Evolutionary conservation across 202 grass and related monocot genomes (phyloP), one percentile per base, ranked within the genome.

Genomic region (Alloteropsis angusta): DNA sequence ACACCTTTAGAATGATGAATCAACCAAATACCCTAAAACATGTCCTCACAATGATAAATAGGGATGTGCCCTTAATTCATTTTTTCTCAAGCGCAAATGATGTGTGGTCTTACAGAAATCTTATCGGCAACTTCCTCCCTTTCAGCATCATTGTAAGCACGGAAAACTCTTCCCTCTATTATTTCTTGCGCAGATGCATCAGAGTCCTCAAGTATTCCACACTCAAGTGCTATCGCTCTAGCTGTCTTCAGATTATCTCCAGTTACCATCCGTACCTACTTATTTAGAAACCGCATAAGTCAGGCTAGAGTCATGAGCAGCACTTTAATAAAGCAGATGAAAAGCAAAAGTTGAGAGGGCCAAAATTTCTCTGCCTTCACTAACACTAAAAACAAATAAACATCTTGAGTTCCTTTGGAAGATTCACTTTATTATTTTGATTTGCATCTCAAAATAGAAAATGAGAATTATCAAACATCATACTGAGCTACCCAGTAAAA

Each of bases 241-340:
- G 95, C 95, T 68, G 95, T 97, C 77, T 90, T 90, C 80, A 94
- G 87, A 73, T 97, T 97, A 74, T 97, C 95, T 78, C 95, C 95
- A 37, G 95, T 97, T 54, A 97, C 89, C 95, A 97, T 97, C 6
- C 91, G 83, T 65, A 97, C 95, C 91, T 94, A 58, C 9, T 75
- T 49, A 59, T 84, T 81, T 25, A 17, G 49, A 86, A 64, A 64
- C 43, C 36, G 42, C 62, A 53, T 72, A 80, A 71, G 42, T 49
- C 42, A 65, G 37, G 64, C 46, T 58, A 77, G 21, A 80, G 54
- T 75, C 26, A 60, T 66, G 15, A 60, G 21, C 74, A 54, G 48
- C 7, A 73, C 37, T 83, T 10, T 32, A 87, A 26, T 28, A 49
- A 68, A 13, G 5, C 10, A 78, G 7, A 46, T 0, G 17, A 16